Evolutionary conservation across 441 rosid species (phyloP).

Genomic region (Metrosideros polymorpha): DNA sequence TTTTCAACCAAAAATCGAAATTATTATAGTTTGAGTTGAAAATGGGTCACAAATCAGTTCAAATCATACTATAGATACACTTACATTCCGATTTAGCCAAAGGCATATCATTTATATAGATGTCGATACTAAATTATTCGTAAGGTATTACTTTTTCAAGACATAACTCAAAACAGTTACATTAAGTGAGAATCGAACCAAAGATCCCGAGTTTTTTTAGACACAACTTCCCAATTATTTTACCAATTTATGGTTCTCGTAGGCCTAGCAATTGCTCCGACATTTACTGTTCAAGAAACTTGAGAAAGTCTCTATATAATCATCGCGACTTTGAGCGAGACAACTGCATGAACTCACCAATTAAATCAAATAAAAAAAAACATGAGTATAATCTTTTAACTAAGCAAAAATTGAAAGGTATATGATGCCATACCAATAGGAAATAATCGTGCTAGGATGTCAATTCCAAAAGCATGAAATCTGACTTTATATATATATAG

Average conservation of each 20-base stretch:
- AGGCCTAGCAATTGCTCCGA: not conserved
- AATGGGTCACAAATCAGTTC: not conserved
- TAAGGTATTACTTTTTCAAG: not conserved
- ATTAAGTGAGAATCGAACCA: not conserved
- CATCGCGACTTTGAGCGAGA: not conserved
- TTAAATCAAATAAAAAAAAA: not conserved
- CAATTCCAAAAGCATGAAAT: not conserved
- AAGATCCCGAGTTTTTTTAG: rapidly evolving
- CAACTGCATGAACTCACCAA: not conserved
- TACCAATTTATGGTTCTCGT: not conserved
- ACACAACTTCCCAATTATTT: not conserved
- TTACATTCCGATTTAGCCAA: not conserved
- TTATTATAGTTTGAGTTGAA: not conserved
- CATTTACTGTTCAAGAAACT: not conserved
- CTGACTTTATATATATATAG: not conserved
- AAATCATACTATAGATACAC: not conserved
- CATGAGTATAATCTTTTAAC: not conserved
- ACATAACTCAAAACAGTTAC: not conserved
- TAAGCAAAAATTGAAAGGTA: not conserved
- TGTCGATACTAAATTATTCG: not conserved
- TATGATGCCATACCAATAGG: not conserved
- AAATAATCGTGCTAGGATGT: not conserved
- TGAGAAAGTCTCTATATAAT: not conserved
- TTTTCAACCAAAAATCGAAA: not conserved
- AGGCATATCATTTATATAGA: not conserved